phyloP scores from a whole-genome alignment of 2,329 filamentous ascomycete species.

The Thermoascus crustaceus region DNA sequence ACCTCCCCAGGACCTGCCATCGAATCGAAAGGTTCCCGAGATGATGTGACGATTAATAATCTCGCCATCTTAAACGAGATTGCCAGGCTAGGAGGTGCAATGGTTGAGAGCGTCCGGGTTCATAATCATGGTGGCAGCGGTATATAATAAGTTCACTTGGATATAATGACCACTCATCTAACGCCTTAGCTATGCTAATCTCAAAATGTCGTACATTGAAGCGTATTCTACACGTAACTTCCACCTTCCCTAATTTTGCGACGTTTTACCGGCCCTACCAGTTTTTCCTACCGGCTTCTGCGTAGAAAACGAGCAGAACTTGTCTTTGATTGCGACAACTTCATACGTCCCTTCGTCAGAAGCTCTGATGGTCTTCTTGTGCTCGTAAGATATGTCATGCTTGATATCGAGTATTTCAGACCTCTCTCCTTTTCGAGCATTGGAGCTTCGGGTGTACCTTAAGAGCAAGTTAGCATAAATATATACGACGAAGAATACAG shows the following conservation, averaged over 20 bases:
- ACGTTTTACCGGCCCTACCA: slow-evolving; percentile 27
- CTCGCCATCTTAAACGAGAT: slow-evolving; percentile 37
- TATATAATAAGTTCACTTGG: slow-evolving; percentile 8
- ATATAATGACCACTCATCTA: slow-evolving; percentile 8
- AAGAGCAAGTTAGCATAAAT: slow-evolving; percentile 6
- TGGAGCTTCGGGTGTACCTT: slow-evolving; percentile 78
- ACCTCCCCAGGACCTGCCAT: slow-evolving; percentile 17
- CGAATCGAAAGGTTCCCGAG: slow-evolving; percentile 9
- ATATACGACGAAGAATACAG: neutral
- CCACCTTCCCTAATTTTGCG: slow-evolving; percentile 10
- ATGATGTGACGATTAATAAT: slow-evolving; percentile 29
- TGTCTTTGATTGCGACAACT: slow-evolving; percentile 91
- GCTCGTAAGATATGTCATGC: slow-evolving; percentile 75
- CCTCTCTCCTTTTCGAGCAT: slow-evolving; percentile 68
- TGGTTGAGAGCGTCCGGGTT: slow-evolving; percentile 61
- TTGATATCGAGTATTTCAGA: slow-evolving; percentile 80
- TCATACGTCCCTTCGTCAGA: slow-evolving; percentile 96
- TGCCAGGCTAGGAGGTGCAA: slow-evolving; percentile 45
- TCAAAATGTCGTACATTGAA: neutral
- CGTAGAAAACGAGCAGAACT: slow-evolving; percentile 80
- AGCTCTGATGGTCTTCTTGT: slow-evolving; percentile 71
- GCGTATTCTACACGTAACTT: slow-evolving; percentile 4
- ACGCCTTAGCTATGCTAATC: neutral
- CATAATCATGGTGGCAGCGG: slow-evolving; percentile 17
- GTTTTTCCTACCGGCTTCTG: slow-evolving; percentile 48